phyloP scores from a whole-genome alignment of 225 moss, liverwort and hornwort genomes.

The Takakia lepidozioides region DNA sequence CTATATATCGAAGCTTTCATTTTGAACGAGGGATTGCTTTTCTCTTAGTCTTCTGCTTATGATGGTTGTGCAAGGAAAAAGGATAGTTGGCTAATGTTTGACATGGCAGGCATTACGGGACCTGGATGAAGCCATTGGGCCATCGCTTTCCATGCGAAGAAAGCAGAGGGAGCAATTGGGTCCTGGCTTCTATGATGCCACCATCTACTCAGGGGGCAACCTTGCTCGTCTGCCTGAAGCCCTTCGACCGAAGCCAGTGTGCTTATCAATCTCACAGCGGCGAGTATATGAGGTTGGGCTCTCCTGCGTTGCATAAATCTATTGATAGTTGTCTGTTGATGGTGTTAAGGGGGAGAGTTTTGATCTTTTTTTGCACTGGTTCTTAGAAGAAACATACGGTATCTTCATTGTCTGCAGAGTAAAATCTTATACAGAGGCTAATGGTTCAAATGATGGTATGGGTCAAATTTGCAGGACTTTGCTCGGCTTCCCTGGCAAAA shows the following conservation, averaged over 20 bases:
- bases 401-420: too few relatives aligned
- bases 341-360: too few relatives aligned
- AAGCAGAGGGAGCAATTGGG: slow-evolving; percentile 53
- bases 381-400: too few relatives aligned
- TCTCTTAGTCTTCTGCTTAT: too few relatives aligned
- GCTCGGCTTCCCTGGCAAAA: slow-evolving; percentile 94
- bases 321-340: too few relatives aligned
- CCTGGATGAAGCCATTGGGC: slow-evolving; percentile 78
- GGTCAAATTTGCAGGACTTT: slow-evolving; percentile 50
- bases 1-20: too few relatives aligned
- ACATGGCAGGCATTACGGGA: slow-evolving; percentile 75
- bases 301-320: neutral
- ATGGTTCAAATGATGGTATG: neutral
- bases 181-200: slow-evolving; percentile 54
- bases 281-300: slow-evolving; percentile 74
- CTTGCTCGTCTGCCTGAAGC: slow-evolving; percentile 72
- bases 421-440: too few relatives aligned
- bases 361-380: too few relatives aligned
- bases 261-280: slow-evolving; percentile 64
- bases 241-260: slow-evolving; percentile 68
- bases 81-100: too few relatives aligned
- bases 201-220: slow-evolving; percentile 52
- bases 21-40: too few relatives aligned
- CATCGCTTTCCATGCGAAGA: slow-evolving; percentile 53
- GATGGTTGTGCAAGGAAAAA: too few relatives aligned